Conservation (phyloP, 495 filamentous ascomycete genomes). For the Talaromyces nanjingensis region DNA sequence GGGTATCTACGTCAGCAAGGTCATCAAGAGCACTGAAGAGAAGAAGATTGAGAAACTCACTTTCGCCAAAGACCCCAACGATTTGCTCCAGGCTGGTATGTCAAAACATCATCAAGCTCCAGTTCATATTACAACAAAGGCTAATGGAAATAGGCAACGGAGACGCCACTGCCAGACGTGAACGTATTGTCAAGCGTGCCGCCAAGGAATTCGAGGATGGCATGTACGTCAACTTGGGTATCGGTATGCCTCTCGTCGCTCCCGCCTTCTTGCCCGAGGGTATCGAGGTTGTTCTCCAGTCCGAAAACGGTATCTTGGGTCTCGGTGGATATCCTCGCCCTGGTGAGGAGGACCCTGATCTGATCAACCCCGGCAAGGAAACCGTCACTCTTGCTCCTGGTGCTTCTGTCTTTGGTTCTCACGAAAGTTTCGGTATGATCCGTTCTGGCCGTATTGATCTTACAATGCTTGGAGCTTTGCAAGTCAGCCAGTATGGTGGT, state of each 20-base stretch:
- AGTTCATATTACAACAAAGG: background rate
- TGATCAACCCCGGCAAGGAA: constrained; percentile 92
- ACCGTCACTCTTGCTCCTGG: constrained; percentile 77
- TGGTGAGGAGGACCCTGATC: constrained; percentile 75
- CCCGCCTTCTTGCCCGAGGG: constrained; percentile 70
- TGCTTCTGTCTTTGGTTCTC: constrained; percentile 72
- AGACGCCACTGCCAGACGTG: constrained; percentile 64
- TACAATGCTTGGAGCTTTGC: constrained; percentile 86
- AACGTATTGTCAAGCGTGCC: constrained; percentile 75
- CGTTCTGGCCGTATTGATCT: constrained; percentile 80
- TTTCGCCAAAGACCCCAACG: constrained; percentile 56
- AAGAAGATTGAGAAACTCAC: constrained; percentile 83
- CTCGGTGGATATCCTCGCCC: constrained; percentile 75
- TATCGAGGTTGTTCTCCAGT: constrained; percentile 78
- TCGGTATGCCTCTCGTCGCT: constrained; percentile 87
- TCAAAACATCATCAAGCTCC: background rate
- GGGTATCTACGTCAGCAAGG: constrained; percentile 81
- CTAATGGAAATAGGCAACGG: constrained; percentile 52
- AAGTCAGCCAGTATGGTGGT: constrained; percentile 73
- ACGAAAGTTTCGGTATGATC: constrained; percentile 93
- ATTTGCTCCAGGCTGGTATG: constrained; percentile 23
- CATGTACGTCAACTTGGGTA: constrained; percentile 90
- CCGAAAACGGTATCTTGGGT: constrained; percentile 86
- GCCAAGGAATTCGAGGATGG: constrained; percentile 91
- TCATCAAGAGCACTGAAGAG: constrained; percentile 63